A percentile compares a stretch with the other conserved stretches of the same genome.
Evolutionary conservation across 2,329 filamentous ascomycete genomes (phyloP).

Genomic region (Leptodontidium sp.): DNA sequence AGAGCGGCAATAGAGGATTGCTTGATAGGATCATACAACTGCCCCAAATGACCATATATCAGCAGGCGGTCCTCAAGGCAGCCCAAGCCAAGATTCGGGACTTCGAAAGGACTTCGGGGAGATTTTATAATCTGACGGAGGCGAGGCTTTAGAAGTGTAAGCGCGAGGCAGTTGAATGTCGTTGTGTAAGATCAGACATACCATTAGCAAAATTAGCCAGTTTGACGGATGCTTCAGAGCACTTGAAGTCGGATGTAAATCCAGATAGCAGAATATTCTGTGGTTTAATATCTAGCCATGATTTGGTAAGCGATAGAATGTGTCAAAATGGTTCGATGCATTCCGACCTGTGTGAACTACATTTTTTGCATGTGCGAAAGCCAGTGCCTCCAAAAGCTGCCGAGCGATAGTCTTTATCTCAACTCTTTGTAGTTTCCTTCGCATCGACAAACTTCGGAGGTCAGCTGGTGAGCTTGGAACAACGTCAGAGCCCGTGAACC

Average conservation of each 20-base stretch:
- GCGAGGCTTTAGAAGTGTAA: not conserved
- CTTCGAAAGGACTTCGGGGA: too few relatives aligned
- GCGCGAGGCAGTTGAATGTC: not conserved
- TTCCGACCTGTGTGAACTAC: too few relatives aligned
- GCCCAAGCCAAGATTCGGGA: slow-evolving; percentile 7
- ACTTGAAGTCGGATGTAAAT: slow-evolving; percentile 8
- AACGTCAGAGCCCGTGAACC: too few relatives aligned
- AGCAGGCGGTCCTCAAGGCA: slow-evolving; percentile 2
- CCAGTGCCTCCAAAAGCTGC: too few relatives aligned
- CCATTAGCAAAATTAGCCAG: slow-evolving; percentile 8
- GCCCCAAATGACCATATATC: slow-evolving; percentile 16
- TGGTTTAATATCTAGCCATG: slow-evolving; percentile 5
- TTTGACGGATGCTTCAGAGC: slow-evolving; percentile 7
- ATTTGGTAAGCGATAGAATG: too few relatives aligned
- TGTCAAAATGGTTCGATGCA: too few relatives aligned
- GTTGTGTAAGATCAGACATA: not conserved
- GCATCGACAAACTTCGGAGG: too few relatives aligned
- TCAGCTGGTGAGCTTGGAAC: too few relatives aligned
- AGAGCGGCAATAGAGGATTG: not conserved
- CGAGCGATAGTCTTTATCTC: too few relatives aligned
- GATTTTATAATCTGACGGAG: too few relatives aligned
- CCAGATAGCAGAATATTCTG: slow-evolving; percentile 16
- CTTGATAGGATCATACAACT: slow-evolving; percentile 1
- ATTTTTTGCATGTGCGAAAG: too few relatives aligned
- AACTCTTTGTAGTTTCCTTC: too few relatives aligned